phyloP scores from a whole-genome alignment of 2,329 filamentous ascomycete genomes.

The Pyrenophora teres region DNA sequence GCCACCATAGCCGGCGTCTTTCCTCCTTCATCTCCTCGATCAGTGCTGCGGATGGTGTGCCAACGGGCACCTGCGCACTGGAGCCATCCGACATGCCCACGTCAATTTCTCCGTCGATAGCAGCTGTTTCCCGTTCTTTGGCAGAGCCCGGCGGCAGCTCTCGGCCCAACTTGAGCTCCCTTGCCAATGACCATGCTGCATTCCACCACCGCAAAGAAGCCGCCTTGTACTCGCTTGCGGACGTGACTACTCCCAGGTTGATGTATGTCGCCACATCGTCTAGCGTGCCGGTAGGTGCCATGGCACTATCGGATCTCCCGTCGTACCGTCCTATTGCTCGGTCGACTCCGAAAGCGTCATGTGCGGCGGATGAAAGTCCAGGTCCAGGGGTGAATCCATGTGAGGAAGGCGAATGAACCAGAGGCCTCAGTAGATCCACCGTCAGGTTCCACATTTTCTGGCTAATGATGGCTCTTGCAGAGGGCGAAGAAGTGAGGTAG shows the following conservation, averaged over 20 bases:
- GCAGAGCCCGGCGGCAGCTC: conserved; percentile 69
- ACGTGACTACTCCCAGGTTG: conserved; percentile 86
- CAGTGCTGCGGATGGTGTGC: conserved; percentile 42
- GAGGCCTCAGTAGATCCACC: conserved; percentile 80
- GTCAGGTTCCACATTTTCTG: conserved; percentile 87
- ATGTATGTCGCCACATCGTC: conserved; percentile 92
- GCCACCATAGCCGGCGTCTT: conserved; percentile 88
- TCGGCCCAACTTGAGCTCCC: conserved; percentile 84
- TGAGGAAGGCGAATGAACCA: conserved; percentile 74
- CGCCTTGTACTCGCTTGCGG: conserved; percentile 81
- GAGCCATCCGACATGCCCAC: conserved; percentile 40
- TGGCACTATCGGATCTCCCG: conserved; percentile 54
- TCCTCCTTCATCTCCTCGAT: conserved; percentile 70
- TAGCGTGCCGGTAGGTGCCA: conserved; percentile 65
- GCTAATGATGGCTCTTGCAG: conserved; percentile 80
- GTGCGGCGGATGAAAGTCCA: conserved; percentile 72
- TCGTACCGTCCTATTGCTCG: conserved; percentile 59
- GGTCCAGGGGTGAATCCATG: conserved; percentile 57
- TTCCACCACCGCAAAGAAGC: conserved; percentile 94
- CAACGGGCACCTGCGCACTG: conserved; percentile 30
- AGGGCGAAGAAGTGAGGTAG: conserved; percentile 79
- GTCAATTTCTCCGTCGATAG: conserved; percentile 47
- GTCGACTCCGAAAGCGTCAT: conserved; percentile 78
- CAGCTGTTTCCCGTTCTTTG: conserved; percentile 39
- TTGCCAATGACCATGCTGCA: conserved; percentile 84